Evolutionary conservation across 148 eudicot genomes (phyloP).

Genomic region (Vaccinium macrocarpon): DNA sequence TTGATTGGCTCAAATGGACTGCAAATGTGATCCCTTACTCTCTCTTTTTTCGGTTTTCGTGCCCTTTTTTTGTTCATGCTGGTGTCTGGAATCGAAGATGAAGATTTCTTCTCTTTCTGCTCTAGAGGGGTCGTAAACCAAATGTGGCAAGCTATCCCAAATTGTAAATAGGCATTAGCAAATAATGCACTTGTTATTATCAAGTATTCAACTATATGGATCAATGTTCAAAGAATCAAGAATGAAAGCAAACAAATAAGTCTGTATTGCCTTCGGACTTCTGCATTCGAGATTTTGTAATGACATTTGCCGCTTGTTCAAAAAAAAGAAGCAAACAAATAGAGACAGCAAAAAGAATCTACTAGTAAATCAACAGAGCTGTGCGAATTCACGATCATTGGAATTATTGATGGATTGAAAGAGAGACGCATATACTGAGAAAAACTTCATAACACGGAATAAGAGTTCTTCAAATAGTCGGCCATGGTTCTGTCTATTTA

Average conservation of each 20-base stretch:
- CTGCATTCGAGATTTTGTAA: too few relatives aligned
- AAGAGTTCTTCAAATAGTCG: neutral
- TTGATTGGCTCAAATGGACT: slow-evolving; percentile 19
- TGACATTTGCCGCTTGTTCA: too few relatives aligned
- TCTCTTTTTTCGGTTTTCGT: neutral
- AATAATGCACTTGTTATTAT: neutral
- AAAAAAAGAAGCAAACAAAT: neutral
- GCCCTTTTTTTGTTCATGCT: neutral
- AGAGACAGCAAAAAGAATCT: neutral
- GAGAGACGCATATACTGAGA: neutral
- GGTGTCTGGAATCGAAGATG: neutral
- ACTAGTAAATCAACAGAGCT: neutral
- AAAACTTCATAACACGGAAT: neutral
- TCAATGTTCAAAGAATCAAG: neutral
- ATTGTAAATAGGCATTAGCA: neutral
- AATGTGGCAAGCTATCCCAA: neutral
- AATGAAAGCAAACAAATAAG: neutral
- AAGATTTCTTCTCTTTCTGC: neutral
- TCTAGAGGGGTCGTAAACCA: neutral
- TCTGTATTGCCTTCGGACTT: too few relatives aligned
- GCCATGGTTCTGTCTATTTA: neutral
- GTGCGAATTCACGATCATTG: neutral
- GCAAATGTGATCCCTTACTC: neutral
- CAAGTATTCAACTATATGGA: too few relatives aligned
- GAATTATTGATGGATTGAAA: neutral